Conservation (phyloP, 2,329 filamentous ascomycete genomes). For the Fusarium mangiferae region DNA sequence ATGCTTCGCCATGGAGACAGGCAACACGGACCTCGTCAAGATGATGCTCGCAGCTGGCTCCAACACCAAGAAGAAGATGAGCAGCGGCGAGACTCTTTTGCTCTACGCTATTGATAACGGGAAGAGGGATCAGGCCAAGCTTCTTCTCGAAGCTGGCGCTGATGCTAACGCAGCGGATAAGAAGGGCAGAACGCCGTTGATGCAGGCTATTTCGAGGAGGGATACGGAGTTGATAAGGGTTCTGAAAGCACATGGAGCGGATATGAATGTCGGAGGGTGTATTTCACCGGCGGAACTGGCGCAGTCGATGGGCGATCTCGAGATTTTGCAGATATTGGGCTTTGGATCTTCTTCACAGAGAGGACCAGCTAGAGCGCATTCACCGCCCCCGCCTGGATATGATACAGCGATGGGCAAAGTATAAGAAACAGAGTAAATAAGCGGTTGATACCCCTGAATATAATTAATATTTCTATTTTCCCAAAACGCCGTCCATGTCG, state of each 20-base stretch:
- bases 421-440: slow-evolving; percentile 1
- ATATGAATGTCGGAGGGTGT: slow-evolving; percentile 28
- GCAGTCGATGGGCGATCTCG: slow-evolving; percentile 35
- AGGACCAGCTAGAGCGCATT: slow-evolving; percentile 17
- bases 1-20: slow-evolving; percentile 42
- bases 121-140: slow-evolving; percentile 33
- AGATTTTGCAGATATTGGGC: slow-evolving; percentile 44
- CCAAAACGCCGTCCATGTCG: slow-evolving; percentile 19
- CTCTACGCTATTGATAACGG: slow-evolving; percentile 46
- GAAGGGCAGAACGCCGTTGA: slow-evolving; percentile 47
- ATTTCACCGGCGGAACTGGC: slow-evolving; percentile 41
- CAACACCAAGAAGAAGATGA: slow-evolving; percentile 42
- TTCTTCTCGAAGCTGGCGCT: slow-evolving; percentile 48
- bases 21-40: slow-evolving; percentile 38
- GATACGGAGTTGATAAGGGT: slow-evolving; percentile 45
- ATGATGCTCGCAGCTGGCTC: slow-evolving; percentile 46
- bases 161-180: slow-evolving; percentile 47
- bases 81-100: slow-evolving; percentile 45
- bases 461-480: slow-evolving; percentile 13
- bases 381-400: slow-evolving; percentile 41
- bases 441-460: slow-evolving; percentile 15
- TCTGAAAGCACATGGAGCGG: slow-evolving; percentile 44
- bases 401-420: slow-evolving; percentile 23
- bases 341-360: slow-evolving; percentile 10
- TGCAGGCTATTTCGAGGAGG: slow-evolving; percentile 46